Evolutionary conservation across 805 yeast genomes (phyloP).

Genomic region (Yamadazyma nakazawae): DNA sequence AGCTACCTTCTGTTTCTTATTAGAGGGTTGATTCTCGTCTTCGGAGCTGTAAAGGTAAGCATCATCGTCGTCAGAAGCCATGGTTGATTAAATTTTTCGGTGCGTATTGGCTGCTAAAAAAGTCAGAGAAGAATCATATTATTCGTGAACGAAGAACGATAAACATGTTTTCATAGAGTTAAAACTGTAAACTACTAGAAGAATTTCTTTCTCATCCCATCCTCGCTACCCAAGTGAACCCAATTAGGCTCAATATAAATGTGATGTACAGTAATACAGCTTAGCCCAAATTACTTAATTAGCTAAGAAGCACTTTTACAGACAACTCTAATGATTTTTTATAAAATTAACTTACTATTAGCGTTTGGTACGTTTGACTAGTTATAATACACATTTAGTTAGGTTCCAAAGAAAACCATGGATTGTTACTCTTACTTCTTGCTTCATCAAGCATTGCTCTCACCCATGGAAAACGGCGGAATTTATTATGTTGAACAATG

Average conservation of each 20-base stretch:
- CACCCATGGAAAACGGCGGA: constrained; percentile 62
- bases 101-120: constrained; percentile 4
- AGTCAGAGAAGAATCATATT: not conserved
- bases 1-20: constrained; percentile 14
- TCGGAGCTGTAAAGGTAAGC: constrained; percentile 64
- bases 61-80: constrained; percentile 51
- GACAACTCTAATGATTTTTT: no score
- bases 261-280: no score
- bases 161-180: no score
- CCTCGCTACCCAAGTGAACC: no score
- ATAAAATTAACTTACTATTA: no score
- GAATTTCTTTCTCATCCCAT: no score
- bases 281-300: no score
- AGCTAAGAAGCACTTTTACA: no score
- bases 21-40: constrained; percentile 31
- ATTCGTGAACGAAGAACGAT: no score
- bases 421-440: constrained; percentile 6
- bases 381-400: not conserved
- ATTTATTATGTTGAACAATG: constrained; percentile 52
- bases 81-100: not conserved
- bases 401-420: constrained; percentile 4
- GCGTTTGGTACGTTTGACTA: not conserved
- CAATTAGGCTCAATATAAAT: no score
- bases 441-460: constrained; percentile 37
- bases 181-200: no score